Conservation (phyloP, 495 filamentous ascomycete genomes). For the Venustampulla echinocandica region DNA sequence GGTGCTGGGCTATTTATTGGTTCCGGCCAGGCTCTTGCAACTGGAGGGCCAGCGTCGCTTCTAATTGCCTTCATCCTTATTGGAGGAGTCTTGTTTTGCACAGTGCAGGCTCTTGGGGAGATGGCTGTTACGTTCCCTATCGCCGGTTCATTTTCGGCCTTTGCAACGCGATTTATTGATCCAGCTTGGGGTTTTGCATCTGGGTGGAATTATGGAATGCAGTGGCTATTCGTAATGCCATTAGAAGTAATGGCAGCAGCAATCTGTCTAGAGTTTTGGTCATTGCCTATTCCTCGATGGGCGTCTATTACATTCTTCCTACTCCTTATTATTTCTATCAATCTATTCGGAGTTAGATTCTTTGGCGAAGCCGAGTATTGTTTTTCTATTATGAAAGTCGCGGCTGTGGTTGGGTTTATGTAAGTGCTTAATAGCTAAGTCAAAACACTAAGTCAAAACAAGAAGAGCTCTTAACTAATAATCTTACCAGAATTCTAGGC, state of each 20-base stretch:
- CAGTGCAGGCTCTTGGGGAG: constrained; percentile 89
- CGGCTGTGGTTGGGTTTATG: constrained; percentile 84
- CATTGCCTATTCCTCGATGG: constrained; percentile 40
- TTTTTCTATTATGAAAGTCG: constrained; percentile 80
- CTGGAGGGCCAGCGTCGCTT: constrained; percentile 78
- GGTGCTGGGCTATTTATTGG: constrained; percentile 89
- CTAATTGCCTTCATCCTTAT: constrained; percentile 79
- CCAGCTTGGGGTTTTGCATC: constrained; percentile 96
- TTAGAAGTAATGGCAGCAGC: constrained; percentile 87
- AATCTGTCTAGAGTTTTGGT: constrained; percentile 83
- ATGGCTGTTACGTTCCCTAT: constrained; percentile 77
- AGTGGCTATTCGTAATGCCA: constrained; percentile 78
- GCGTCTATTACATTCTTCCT: constrained; percentile 62
- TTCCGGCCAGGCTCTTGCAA: constrained; percentile 66
- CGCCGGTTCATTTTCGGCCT: constrained; percentile 85
- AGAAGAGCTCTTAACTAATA: too few relatives aligned
- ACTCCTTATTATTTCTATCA: constrained; percentile 63
- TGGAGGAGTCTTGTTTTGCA: constrained; percentile 84
- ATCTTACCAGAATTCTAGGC: constrained; percentile 53
- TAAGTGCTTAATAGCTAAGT: too few relatives aligned
- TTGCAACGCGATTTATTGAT: constrained; percentile 85
- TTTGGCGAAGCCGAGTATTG: constrained; percentile 90
- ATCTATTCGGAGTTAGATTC: constrained; percentile 74
- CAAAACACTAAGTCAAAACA: too few relatives aligned
- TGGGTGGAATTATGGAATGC: constrained; percentile 78